Evolutionary conservation across 1,284 basidiomycete species (phyloP).

Genomic region (Sanghuangporus weigelae): DNA sequence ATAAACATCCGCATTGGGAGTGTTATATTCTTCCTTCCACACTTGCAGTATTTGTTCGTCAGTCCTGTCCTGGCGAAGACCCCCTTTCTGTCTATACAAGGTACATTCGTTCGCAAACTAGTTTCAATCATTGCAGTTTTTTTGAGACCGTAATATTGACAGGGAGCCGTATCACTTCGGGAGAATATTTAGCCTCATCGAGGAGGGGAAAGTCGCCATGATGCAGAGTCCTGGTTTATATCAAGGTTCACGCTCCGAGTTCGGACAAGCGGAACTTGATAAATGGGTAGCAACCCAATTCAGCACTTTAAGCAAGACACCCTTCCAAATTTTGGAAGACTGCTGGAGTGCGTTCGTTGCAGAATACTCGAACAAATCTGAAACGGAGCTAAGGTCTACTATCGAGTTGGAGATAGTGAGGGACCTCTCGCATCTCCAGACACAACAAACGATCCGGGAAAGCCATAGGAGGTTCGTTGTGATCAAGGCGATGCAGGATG

Average conservation of each 20-base stretch:
- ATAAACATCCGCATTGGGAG: constrained; percentile 9
- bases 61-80: constrained; percentile 11
- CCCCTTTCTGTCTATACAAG: constrained; percentile 28
- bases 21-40: constrained; percentile 22
- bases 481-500: constrained; percentile 16
- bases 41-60: constrained; percentile 25
- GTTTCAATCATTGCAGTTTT: neutral
- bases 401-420: constrained; percentile 11
- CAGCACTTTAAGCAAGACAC: neutral
- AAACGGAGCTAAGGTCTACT: neutral
- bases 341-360: constrained; percentile 2
- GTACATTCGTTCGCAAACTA: constrained; percentile 23
- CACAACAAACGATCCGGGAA: constrained; percentile 9
- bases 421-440: constrained; percentile 10
- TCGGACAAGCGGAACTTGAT: neutral
- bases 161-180: constrained; percentile 31
- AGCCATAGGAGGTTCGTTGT: constrained; percentile 20
- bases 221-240: constrained; percentile 37
- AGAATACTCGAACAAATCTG: constrained; percentile 9
- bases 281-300: constrained; percentile 13
- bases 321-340: constrained; percentile 8
- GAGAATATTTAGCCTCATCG: constrained; percentile 42
- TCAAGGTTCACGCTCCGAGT: neutral
- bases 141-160: neutral
- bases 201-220: constrained; percentile 46